A percentile compares a stretch with the other conserved stretches of the same genome.
Conservation (phyloP, 2,329 filamentous ascomycete genomes). For the Venturiaceae sp. region DNA sequence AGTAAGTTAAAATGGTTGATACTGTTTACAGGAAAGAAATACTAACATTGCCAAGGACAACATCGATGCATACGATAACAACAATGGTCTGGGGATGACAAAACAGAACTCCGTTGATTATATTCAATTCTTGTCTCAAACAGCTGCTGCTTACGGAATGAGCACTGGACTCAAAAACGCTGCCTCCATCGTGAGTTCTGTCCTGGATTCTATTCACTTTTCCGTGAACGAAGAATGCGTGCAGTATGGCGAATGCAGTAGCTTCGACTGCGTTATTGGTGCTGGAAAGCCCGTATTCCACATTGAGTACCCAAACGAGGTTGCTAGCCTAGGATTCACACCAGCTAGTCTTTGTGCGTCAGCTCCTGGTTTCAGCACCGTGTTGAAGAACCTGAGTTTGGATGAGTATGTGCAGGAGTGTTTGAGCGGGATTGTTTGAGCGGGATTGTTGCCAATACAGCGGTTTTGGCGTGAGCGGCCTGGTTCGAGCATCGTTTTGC, state of each 20-base stretch:
- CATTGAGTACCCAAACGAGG: slow-evolving; percentile 50
- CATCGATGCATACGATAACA: slow-evolving; percentile 11
- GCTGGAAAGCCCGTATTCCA: slow-evolving; percentile 61
- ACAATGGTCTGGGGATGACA: slow-evolving; percentile 10
- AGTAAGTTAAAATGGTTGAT: neutral
- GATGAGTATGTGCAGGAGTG: slow-evolving; percentile 30
- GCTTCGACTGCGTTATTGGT: slow-evolving; percentile 47
- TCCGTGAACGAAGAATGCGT: slow-evolving; percentile 62
- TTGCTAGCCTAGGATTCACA: neutral
- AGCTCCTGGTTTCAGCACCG: slow-evolving; percentile 42
- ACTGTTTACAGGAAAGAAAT: too few species aligned
- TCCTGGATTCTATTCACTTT: slow-evolving; percentile 49
- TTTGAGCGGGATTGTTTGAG: neutral
- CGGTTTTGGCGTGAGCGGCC: neutral
- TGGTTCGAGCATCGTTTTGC: neutral
- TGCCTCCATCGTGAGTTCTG: slow-evolving; percentile 12
- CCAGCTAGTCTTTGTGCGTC: slow-evolving; percentile 1
- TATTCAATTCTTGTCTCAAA: slow-evolving; percentile 3
- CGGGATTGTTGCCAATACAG: neutral
- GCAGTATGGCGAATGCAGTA: slow-evolving; percentile 48
- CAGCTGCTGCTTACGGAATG: slow-evolving; percentile 21
- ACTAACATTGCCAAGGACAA: slow-evolving; percentile 15
- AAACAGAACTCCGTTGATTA: slow-evolving; percentile 5
- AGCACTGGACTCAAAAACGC: slow-evolving; percentile 27
- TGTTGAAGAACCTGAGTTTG: slow-evolving; percentile 55